phyloP scores from a whole-genome alignment of 2,329 filamentous ascomycete genomes.

The Geosmithia morbida region DNA sequence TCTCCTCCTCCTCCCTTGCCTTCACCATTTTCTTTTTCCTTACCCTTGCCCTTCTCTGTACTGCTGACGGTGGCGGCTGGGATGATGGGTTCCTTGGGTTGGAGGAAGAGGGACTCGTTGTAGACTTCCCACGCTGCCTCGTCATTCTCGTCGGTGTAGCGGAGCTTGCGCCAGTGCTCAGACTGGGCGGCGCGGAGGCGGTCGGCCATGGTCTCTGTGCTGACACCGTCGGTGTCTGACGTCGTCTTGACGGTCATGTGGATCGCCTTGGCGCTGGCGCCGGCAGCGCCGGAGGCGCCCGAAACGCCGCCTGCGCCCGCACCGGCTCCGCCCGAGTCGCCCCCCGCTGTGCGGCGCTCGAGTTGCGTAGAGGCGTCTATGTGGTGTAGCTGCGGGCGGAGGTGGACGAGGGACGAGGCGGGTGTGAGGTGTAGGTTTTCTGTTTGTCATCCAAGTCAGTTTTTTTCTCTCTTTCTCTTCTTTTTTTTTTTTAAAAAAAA shows the following conservation, averaged over 20 bases:
- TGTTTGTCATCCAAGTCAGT: constrained; percentile 18
- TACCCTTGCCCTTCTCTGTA: not conserved
- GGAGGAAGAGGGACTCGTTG: constrained; percentile 48
- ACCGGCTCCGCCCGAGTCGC: constrained; percentile 8
- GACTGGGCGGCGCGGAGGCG: constrained; percentile 65
- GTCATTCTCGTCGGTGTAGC: constrained; percentile 71
- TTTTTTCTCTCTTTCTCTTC: not conserved
- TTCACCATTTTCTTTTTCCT: constrained; percentile 6
- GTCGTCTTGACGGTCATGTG: constrained; percentile 77
- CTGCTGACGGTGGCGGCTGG: not conserved
- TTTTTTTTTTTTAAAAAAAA: not conserved
- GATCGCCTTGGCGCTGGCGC: constrained; percentile 62
- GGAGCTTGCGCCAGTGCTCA: constrained; percentile 67
- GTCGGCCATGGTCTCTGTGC: constrained; percentile 58
- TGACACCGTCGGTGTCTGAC: constrained; percentile 48
- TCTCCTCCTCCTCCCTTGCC: constrained; percentile 5
- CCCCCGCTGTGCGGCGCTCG: constrained; percentile 29
- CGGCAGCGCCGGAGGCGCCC: constrained; percentile 19
- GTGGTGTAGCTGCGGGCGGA: constrained; percentile 86
- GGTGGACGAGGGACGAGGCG: constrained; percentile 68
- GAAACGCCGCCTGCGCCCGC: constrained; percentile 18
- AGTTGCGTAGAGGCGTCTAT: constrained; percentile 73
- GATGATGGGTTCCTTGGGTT: constrained; percentile 3
- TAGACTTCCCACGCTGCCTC: constrained; percentile 64
- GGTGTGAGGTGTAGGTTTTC: constrained; percentile 79